Evolutionary conservation across 2,329 filamentous ascomycete species (phyloP), one percentile per base, ranked within the genome.

Genomic region (Amphichorda felina): DNA sequence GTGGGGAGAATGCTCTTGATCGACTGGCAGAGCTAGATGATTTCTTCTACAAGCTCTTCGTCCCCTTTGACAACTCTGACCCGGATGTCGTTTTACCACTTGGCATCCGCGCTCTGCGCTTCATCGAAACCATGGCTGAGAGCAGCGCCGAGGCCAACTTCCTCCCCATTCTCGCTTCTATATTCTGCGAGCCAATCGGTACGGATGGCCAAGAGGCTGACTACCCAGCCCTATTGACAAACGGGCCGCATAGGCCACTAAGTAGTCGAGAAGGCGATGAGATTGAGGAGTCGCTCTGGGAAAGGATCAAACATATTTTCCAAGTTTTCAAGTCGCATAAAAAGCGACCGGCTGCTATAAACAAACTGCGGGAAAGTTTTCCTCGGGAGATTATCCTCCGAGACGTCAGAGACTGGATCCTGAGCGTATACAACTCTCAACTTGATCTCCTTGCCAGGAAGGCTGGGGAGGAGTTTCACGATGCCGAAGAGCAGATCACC

Each of bases 81-180:
- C 34, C 39, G 24, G 33, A 44, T 10, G 42, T 43, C 11, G 28
- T 50, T 4, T 40, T 57, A 7, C 53, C 53, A 3, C 42, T 65
- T 17, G 45, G 54, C 4, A 51, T 65, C 18, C 60, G 61, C 30
- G 61, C 57, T 0, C 51, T 53, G 33, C 43, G 47, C 26, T 43
- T 55, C 30, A 51, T 65, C 15, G 48, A 53, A 29, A 31, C 25
- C 2, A 38, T 59, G 2, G 45, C 45, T n/a, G 19, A 9, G 15
- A 30, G 28, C 30, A 28, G 26, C 29, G 16, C 18, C 6, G 5
- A 38, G 47, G 4, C 38, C 22, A 4, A 37, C 47, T 24, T 38
- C 43, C 43, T 40, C 5, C 36, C 43, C 2, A 35, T 46, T 9
- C 46, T 58, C 18, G 51, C 50, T 14, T 39, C 42, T 4, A 43